A percentile compares a stretch with the other conserved stretches of the same genome.
phyloP scores from a whole-genome alignment of 192 early-diverging fungal species.

The Podila clonocystis region DNA sequence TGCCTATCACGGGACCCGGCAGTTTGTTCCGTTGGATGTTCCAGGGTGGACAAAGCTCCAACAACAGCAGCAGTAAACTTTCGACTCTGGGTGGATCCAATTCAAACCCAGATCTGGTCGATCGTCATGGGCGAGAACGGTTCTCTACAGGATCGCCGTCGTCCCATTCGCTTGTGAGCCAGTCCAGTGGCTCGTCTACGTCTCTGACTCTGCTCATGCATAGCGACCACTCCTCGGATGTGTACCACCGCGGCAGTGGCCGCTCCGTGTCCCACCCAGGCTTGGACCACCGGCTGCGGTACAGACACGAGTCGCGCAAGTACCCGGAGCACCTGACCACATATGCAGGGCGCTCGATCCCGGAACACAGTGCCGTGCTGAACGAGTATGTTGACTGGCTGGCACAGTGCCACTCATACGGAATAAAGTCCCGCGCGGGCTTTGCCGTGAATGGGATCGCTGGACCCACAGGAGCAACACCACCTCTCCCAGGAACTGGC shows the following conservation, averaged over 20 bases:
- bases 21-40: constrained; percentile 50
- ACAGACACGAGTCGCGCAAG: constrained; percentile 16
- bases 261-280: constrained; percentile 14
- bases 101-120: neutral
- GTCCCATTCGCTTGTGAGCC: constrained; percentile 18
- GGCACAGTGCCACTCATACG: constrained; percentile 40
- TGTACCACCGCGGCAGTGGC: neutral
- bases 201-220: constrained; percentile 19
- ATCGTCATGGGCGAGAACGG: neutral
- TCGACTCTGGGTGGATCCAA: constrained; percentile 3
- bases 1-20: constrained; percentile 28
- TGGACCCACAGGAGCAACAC: no score
- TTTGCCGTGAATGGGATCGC: constrained; percentile 3
- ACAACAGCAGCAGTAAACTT: constrained; percentile 1
- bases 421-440: constrained; percentile 20
- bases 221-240: constrained; percentile 2
- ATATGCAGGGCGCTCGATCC: constrained; percentile 34
- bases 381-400: constrained; percentile 51
- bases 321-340: constrained; percentile 42
- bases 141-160: constrained; percentile 2
- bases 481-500: constrained; percentile 3
- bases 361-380: constrained; percentile 30
- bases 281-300: constrained; percentile 7
- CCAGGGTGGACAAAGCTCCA: constrained; percentile 6
- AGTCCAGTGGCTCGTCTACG: constrained; percentile 14